Evolutionary conservation across 1,284 basidiomycete species (phyloP).

Genomic region (Rhodotorula sp.): DNA sequence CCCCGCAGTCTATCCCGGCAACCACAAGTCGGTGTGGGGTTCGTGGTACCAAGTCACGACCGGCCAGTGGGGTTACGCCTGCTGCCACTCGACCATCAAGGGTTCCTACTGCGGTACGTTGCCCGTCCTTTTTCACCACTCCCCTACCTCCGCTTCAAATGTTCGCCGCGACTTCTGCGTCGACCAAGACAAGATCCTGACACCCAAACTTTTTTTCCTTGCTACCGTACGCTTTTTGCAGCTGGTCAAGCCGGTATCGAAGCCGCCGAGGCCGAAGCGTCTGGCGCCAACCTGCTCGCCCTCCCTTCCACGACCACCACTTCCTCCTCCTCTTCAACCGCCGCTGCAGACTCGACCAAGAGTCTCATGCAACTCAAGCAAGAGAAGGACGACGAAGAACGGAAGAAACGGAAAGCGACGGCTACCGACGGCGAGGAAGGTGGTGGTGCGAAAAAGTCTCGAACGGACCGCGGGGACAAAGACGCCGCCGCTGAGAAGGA

Average conservation of each 20-base stretch:
- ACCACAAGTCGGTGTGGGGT: slow-evolving; percentile 93
- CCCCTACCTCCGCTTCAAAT: no score
- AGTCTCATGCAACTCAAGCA: slow-evolving; percentile 54
- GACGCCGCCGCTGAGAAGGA: slow-evolving; percentile 47
- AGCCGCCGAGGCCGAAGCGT: slow-evolving; percentile 56
- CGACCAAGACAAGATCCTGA: background rate
- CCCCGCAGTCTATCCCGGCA: slow-evolving; percentile 74
- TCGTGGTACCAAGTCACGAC: slow-evolving; percentile 79
- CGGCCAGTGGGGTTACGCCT: slow-evolving; percentile 86
- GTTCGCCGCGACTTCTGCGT: no score
- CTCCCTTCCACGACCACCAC: slow-evolving; percentile 4
- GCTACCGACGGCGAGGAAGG: slow-evolving; percentile 53
- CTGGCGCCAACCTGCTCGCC: slow-evolving; percentile 16
- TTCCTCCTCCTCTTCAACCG: background rate
- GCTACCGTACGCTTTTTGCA: slow-evolving; percentile 17
- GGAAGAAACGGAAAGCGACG: slow-evolving; percentile 62
- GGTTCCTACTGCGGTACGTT: slow-evolving; percentile 75
- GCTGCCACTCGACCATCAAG: slow-evolving; percentile 84
- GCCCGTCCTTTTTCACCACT: background rate
- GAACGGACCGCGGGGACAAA: slow-evolving; percentile 44
- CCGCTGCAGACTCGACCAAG: slow-evolving; percentile 59
- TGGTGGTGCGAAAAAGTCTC: slow-evolving; percentile 44
- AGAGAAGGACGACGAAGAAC: slow-evolving; percentile 76
- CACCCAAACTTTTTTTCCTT: slow-evolving; percentile 12
- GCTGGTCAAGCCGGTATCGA: slow-evolving; percentile 48